phyloP scores from a whole-genome alignment of 2,329 filamentous ascomycete genomes.

The Ophiostoma sp. region DNA sequence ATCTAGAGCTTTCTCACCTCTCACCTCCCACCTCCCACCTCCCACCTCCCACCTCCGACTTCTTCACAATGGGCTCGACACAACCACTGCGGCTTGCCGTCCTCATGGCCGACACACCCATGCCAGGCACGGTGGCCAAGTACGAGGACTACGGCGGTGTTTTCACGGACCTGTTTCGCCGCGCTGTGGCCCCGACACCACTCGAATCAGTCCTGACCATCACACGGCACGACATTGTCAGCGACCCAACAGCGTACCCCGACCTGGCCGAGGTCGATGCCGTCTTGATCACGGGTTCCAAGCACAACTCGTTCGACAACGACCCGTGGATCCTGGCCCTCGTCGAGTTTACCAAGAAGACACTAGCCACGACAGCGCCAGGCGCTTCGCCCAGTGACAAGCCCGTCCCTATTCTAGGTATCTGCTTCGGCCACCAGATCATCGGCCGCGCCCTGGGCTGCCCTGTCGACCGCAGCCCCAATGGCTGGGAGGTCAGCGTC shows the following conservation, averaged over 20 bases:
- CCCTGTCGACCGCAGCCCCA: conserved; percentile 59
- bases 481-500: conserved; percentile 79
- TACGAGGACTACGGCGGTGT: conserved; percentile 70
- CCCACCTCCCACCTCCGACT: no score
- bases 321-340: conserved; percentile 71
- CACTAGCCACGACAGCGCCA: conserved; percentile 35
- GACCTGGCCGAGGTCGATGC: conserved; percentile 70
- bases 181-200: conserved; percentile 44
- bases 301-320: conserved; percentile 66
- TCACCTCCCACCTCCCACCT: no score
- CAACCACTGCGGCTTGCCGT: conserved; percentile 66
- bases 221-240: conserved; percentile 65
- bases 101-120: conserved; percentile 79
- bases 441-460: conserved; percentile 65
- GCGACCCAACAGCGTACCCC: conserved; percentile 61
- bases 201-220: conserved; percentile 50
- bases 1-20: no score
- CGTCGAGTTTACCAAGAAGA: conserved; percentile 58
- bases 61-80: conserved; percentile 22
- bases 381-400: conserved; percentile 42
- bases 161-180: conserved; percentile 55
- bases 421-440: conserved; percentile 88
- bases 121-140: conserved; percentile 55
- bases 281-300: conserved; percentile 72
- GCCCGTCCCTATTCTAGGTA: conserved; percentile 65